A percentile compares a stretch with the other conserved stretches of the same genome.
These are phyloP conservation scores for Trichoderma simmonsii DNA, from an alignment of 2,329 filamentous ascomycete species.

Conservation along the genomic window DNA sequence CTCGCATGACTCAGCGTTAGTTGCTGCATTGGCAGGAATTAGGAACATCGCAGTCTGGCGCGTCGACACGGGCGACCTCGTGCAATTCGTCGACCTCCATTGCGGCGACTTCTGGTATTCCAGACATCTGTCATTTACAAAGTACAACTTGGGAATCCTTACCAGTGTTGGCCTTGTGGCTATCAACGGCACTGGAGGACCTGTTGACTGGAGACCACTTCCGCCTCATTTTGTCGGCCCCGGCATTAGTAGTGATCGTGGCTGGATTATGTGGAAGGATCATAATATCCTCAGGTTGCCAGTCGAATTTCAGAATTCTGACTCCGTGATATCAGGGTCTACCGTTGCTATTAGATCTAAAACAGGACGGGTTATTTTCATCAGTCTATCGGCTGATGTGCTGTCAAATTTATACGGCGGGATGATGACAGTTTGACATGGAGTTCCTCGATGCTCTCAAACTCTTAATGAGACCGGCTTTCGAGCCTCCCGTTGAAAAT, in stretches of 20 bases:
- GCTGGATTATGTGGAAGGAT: not conserved
- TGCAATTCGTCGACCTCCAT: not conserved
- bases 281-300: not conserved
- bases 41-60: not conserved
- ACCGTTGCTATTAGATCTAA: not conserved
- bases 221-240: not conserved
- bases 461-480: too few relatives aligned
- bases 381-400: not conserved
- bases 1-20: not conserved
- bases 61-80: not conserved
- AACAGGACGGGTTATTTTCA: not conserved
- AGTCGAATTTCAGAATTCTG: not conserved
- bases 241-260: not conserved
- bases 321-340: not conserved
- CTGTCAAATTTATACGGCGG: not conserved
- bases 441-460: not conserved
- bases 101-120: too few relatives aligned
- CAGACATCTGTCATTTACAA: not conserved
- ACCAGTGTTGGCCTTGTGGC: not conserved
- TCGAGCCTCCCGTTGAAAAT: not conserved
- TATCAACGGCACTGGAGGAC: not conserved
- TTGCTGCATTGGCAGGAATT: not conserved
- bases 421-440: not conserved
- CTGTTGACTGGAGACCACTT: not conserved
- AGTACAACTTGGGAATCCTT: not conserved